Percentiles rank a stretch among this genome's conserved stretches.
phyloP scores from a whole-genome alignment of 345 rosid species.

The Gossypium sturtianum region DNA sequence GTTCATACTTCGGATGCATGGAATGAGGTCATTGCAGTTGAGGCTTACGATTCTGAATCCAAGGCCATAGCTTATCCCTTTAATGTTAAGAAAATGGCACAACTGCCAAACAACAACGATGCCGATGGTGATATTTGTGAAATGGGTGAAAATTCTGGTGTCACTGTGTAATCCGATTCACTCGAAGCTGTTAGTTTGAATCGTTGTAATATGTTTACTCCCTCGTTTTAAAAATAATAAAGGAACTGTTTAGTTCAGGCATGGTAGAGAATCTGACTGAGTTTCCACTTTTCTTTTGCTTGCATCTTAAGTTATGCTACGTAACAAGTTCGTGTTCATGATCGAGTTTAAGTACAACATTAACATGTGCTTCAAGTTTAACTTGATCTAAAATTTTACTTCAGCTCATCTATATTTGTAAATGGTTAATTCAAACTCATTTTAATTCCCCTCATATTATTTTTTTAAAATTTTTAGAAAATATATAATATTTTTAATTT shows the following conservation, averaged over 20 bases:
- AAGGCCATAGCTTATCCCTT: conserved; percentile 23
- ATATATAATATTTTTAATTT: no score
- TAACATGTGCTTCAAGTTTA: no score
- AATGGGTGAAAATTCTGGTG: not conserved
- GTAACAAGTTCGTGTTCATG: no score
- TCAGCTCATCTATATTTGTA: no score
- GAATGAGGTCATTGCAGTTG: conserved; percentile 20
- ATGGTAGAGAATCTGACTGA: not conserved
- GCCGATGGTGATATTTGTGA: not conserved
- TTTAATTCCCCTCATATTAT: no score
- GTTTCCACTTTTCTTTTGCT: not conserved
- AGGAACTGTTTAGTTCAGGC: not conserved
- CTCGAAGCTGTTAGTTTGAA: not conserved
- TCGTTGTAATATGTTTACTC: not conserved
- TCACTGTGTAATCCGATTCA: not conserved
- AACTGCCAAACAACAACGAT: not conserved
- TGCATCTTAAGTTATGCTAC: no score
- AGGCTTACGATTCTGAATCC: conserved; percentile 13
- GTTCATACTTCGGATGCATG: conserved; percentile 41
- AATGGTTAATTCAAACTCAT: no score
- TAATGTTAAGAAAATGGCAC: conserved; percentile 19
- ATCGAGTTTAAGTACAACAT: no score
- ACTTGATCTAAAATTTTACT: no score
- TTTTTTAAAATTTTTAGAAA: no score
- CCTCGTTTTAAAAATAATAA: not conserved